These are phyloP conservation scores for Breviolum minutum DNA, from an alignment of 73 alveolate species.

Conservation along the genomic window DNA sequence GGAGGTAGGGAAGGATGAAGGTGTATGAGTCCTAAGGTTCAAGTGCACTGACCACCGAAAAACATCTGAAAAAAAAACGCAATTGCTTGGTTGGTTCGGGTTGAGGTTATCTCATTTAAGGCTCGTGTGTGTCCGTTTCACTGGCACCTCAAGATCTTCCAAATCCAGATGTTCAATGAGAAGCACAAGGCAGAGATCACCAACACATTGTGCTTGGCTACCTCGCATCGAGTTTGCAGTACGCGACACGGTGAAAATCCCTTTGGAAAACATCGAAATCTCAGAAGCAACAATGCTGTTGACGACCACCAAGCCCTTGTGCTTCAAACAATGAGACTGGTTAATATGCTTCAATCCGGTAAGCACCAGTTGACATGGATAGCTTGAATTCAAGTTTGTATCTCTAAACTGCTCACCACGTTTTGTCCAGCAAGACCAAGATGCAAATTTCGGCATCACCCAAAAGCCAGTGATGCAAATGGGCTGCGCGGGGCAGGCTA, in stretches of 20 bases:
- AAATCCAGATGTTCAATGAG: constrained; percentile 46
- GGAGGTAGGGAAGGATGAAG: no score
- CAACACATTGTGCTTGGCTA: constrained; percentile 79
- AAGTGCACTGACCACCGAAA: no score
- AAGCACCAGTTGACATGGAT: no score
- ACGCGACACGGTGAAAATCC: neutral
- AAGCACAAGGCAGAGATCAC: constrained; percentile 49
- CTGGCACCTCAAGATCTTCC: constrained; percentile 7
- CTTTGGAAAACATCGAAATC: neutral
- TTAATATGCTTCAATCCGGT: no score
- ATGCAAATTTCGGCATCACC: constrained; percentile 90
- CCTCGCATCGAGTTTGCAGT: neutral
- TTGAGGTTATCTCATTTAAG: no score
- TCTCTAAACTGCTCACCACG: neutral
- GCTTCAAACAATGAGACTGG: neutral
- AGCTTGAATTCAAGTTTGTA: no score
- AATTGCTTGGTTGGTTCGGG: no score
- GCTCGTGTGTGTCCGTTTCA: neutral
- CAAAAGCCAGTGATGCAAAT: constrained; percentile 71
- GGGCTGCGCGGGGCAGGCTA: constrained; percentile 71
- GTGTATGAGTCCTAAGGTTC: no score
- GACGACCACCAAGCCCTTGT: no score
- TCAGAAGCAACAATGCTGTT: no score
- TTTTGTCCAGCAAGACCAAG: neutral
- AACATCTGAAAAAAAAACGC: no score